A percentile compares a stretch with the other conserved stretches of the same genome.
These are phyloP conservation scores for Medicago lupulina DNA, from an alignment of 306 rosid species.

Conservation along the genomic window DNA sequence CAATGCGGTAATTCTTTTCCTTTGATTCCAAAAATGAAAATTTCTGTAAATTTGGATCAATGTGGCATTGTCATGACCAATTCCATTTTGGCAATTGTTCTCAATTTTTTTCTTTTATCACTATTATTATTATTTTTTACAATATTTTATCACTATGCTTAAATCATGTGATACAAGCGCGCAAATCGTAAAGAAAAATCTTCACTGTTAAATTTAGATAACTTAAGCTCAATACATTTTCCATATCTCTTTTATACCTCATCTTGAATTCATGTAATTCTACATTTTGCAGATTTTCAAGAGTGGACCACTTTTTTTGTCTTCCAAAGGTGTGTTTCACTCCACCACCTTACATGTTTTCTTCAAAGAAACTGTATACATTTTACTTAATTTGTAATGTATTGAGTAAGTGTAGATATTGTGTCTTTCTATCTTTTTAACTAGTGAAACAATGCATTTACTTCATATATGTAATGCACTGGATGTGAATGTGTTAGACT, in stretches of 20 bases:
- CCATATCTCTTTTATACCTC: constrained; percentile 8
- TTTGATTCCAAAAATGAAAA: constrained; percentile 13
- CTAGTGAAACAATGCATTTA: too few relatives aligned
- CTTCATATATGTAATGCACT: too few relatives aligned
- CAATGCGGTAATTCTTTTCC: constrained; percentile 52
- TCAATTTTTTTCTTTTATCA: background rate
- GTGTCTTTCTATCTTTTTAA: too few relatives aligned
- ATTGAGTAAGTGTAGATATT: background rate
- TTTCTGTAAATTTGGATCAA: constrained; percentile 36
- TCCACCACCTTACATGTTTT: constrained; percentile 22
- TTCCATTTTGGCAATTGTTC: constrained; percentile 17
- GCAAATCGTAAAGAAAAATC: background rate
- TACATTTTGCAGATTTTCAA: constrained; percentile 76
- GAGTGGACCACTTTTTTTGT: constrained; percentile 92
- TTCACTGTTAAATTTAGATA: constrained; percentile 21
- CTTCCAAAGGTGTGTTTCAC: constrained; percentile 84
- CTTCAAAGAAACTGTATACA: constrained; percentile 10
- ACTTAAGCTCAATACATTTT: constrained; percentile 16
- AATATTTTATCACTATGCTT: background rate
- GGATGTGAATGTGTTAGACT: too few relatives aligned
- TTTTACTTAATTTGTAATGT: constrained; percentile 16
- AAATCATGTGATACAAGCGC: constrained; percentile 1
- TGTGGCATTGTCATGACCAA: background rate
- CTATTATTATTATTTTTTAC: too few relatives aligned
- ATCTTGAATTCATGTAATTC: constrained; percentile 33